Evolutionary conservation across 2,329 filamentous ascomycete species (phyloP), one percentile per base, ranked within the genome.

Genomic region (Alternaria postmessia): DNA sequence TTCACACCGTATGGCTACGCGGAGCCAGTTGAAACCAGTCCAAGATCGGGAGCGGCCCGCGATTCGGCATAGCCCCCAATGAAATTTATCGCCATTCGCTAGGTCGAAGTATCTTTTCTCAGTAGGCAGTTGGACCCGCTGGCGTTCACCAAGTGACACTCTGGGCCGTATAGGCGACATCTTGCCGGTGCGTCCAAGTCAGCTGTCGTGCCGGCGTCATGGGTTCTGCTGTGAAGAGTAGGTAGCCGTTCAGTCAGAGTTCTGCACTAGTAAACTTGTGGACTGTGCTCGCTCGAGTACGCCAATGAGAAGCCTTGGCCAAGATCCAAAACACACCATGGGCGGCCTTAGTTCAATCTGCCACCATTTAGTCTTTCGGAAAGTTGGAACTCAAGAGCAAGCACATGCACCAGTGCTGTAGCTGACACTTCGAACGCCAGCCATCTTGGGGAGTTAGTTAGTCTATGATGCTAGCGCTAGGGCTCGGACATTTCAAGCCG

Each of bases 61-160:
- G 57, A 48, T 24, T 57, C 57, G 61, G 54, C 51, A 54, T 61
- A 54, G 57, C 57, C 44, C 44, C 51, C 49, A 63, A 54, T 57
- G 42, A 54, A 51, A 20, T 44, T 26, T 41, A 56, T 38, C 9
- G 43, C n/a, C 22, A 41, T 32, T 16, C 16, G 44, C 44, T 20
- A 43, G 38, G 14, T 41, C 34, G 11, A 52, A 42, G 30, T 36
- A 39, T 34, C 47, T 51, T 36, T 26, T 57, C 48, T 42, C 47
- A 52, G 32, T 16, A 38, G 28, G 28, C 44, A 26, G 20, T 7
- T 49, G 41, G 38, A 18, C 38, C 38, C 54, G 44, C 44, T 34
- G 12, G 20, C 34, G 22, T 42, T 30, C 48, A 51, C 24, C 48
- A 32, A 42, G 36, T 20, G 51, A 53, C 32, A 28, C 28, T 32